Evolutionary conservation across 352 stramenopile genomes (phyloP).

Genomic region (Detonula confervacea): DNA sequence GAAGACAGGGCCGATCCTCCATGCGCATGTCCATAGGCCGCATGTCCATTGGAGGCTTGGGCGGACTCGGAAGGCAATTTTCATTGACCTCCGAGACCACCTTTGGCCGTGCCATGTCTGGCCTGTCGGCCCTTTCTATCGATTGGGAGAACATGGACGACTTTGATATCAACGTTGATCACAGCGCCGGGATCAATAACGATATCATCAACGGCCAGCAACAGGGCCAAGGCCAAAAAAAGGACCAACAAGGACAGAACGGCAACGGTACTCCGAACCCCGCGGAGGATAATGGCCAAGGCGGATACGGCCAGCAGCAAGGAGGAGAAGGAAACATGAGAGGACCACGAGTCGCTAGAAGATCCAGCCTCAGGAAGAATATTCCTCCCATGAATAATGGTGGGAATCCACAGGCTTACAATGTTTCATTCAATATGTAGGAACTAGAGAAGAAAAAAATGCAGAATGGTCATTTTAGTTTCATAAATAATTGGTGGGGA

Average conservation of each 20-base stretch:
- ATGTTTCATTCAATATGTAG: conserved; percentile 43
- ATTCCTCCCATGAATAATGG: conserved; percentile 19
- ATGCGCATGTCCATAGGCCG: conserved; percentile 25
- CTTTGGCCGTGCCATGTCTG: conserved; percentile 82
- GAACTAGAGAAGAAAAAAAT: conserved; percentile 1
- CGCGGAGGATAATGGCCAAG: conserved; percentile 3
- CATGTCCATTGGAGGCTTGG: conserved; percentile 60
- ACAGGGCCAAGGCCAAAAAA: neutral
- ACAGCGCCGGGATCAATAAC: conserved; percentile 82
- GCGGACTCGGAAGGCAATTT: conserved; percentile 55
- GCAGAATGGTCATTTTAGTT: too few species aligned
- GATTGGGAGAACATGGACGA: conserved; percentile 87
- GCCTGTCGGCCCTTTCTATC: conserved; percentile 78
- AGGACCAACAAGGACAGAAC: conserved; percentile 12
- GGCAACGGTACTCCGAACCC: neutral
- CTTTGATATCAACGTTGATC: conserved; percentile 84
- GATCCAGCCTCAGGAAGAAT: conserved; percentile 31
- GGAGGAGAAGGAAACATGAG: neutral
- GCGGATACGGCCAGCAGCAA: neutral
- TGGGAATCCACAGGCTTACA: conserved; percentile 10
- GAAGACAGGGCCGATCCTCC: conserved; percentile 17
- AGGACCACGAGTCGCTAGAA: conserved; percentile 4
- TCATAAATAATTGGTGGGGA: too few species aligned
- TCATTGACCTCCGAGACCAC: conserved; percentile 66
- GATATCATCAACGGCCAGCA: conserved; percentile 50